Conservation (phyloP, 2,329 filamentous ascomycete species). For the Cadophora gregata region DNA sequence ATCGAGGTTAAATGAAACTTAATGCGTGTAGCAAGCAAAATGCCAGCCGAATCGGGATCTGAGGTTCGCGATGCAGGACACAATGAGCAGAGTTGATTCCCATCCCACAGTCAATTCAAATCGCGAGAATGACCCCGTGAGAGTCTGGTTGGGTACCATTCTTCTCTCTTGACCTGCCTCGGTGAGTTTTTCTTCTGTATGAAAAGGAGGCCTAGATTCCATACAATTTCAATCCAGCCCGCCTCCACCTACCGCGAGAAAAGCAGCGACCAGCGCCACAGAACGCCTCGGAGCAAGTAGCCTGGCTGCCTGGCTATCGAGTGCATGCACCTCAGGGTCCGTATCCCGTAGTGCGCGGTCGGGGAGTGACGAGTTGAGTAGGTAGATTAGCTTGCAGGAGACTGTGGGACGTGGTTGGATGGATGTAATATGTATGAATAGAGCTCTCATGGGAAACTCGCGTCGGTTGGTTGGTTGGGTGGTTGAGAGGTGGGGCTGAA, state of each 20-base stretch:
- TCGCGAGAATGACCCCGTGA: conserved; percentile 6
- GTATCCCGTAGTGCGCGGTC: conserved; percentile 58
- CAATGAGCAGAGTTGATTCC: neutral
- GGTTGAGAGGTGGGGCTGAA: neutral
- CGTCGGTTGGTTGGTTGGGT: neutral
- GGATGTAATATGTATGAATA: neutral
- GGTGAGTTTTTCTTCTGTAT: neutral
- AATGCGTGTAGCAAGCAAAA: neutral
- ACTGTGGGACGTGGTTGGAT: neutral
- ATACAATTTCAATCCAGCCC: conserved; percentile 27
- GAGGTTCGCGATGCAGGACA: neutral
- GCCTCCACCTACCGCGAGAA: conserved; percentile 48
- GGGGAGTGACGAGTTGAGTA: conserved; percentile 67
- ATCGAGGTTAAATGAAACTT: neutral
- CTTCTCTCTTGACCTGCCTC: neutral
- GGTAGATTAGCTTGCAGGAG: conserved; percentile 59
- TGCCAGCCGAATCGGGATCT: too few relatives aligned
- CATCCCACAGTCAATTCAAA: neutral
- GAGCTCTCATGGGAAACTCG: neutral
- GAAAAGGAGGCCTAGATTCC: neutral
- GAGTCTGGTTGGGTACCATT: neutral
- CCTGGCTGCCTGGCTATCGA: conserved; percentile 58
- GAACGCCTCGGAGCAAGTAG: conserved; percentile 64
- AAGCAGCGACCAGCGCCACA: conserved; percentile 54
- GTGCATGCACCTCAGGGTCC: conserved; percentile 58